Evolutionary conservation across 1,139 yeast species (phyloP).

Genomic region (Saccharomyces hybrid): DNA sequence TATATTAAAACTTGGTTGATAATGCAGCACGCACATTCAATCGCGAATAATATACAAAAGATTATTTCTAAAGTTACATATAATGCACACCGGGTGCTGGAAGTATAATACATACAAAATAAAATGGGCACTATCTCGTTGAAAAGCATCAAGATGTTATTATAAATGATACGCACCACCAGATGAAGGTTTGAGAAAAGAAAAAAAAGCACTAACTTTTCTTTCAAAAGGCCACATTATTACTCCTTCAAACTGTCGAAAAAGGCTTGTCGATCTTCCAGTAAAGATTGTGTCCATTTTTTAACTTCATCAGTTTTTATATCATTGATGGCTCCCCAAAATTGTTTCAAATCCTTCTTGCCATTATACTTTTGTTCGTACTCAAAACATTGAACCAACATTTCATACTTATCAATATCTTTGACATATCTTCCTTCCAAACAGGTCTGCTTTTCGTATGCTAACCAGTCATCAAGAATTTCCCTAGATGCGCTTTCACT

Average conservation of each 20-base stretch:
- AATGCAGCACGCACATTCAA: background rate
- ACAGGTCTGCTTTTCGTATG: slow-evolving; percentile 78
- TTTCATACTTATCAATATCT: slow-evolving; percentile 91
- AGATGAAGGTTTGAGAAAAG: too few relatives aligned
- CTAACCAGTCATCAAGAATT: slow-evolving; percentile 72
- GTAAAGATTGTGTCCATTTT: slow-evolving; percentile 61
- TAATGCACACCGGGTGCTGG: background rate
- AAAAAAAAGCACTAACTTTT: background rate
- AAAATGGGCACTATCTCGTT: background rate
- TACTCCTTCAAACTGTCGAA: slow-evolving; percentile 6
- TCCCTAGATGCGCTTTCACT: slow-evolving; percentile 58
- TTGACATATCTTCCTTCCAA: slow-evolving; percentile 87
- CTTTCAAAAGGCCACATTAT: background rate
- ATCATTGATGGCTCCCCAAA: slow-evolving; percentile 54
- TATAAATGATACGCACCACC: background rate
- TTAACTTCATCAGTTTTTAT: slow-evolving; percentile 72
- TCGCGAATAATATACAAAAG: background rate
- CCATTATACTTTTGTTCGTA: slow-evolving; percentile 65
- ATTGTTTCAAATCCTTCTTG: slow-evolving; percentile 56
- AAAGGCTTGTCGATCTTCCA: slow-evolving; percentile 48
- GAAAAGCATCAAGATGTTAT: background rate
- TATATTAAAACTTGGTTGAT: background rate
- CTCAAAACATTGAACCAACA: slow-evolving; percentile 86
- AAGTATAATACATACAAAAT: background rate
- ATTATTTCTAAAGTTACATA: background rate